Percentiles rank a stretch among this genome's conserved stretches.
These are phyloP conservation scores for Madurella mycetomatis DNA, from an alignment of 2,329 filamentous ascomycete species.

Conservation along the genomic window DNA sequence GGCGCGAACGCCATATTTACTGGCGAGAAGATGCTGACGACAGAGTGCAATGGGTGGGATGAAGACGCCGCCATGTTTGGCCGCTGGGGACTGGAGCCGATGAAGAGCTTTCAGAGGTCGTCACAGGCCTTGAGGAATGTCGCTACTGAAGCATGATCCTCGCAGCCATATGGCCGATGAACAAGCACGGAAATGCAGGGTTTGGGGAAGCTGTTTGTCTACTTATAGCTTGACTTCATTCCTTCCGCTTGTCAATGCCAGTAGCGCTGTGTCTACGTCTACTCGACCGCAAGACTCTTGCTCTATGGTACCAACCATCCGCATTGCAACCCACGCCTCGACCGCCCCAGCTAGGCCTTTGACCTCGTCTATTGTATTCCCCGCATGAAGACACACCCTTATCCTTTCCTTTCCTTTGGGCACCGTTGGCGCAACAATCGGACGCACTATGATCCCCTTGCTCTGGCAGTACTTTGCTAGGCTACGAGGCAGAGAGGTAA, in stretches of 20 bases:
- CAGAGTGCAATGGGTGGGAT: constrained; percentile 86
- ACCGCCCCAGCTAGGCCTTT: constrained; percentile 45
- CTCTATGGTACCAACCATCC: neutral
- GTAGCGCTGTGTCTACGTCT: neutral
- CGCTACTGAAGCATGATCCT: neutral
- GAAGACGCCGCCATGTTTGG: constrained; percentile 82
- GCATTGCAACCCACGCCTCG: constrained; percentile 17
- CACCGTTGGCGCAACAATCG: constrained; percentile 58
- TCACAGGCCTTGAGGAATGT: neutral
- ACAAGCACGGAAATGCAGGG: neutral
- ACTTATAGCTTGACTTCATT: neutral
- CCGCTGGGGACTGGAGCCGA: constrained; percentile 75
- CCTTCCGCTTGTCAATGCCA: neutral
- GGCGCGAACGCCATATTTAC: constrained; percentile 95
- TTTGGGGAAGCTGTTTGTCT: neutral
- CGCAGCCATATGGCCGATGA: neutral
- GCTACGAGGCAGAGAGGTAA: constrained; percentile 47
- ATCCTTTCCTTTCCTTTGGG: constrained; percentile 53
- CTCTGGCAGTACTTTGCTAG: constrained; percentile 52
- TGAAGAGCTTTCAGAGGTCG: constrained; percentile 49
- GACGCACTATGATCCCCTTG: constrained; percentile 49
- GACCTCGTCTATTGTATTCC: constrained; percentile 51
- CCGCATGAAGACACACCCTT: constrained; percentile 55
- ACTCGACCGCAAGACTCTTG: neutral
- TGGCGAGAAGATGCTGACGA: constrained; percentile 93